phyloP scores from a whole-genome alignment of 2,329 filamentous ascomycete species.

The Pseudocercospora crystallina region DNA sequence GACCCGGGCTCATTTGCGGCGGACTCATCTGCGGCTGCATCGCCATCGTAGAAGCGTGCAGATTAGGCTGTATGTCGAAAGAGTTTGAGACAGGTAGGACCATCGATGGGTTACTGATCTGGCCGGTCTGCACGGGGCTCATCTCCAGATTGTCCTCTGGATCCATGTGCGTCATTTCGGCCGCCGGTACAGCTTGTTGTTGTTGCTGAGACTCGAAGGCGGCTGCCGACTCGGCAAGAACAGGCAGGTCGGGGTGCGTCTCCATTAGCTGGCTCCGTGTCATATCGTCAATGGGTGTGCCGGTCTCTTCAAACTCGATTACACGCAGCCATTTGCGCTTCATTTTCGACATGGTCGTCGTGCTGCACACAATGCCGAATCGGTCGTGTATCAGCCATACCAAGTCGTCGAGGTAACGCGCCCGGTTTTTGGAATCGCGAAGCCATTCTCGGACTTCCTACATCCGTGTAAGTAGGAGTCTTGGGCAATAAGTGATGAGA shows the following conservation, averaged over 20 bases:
- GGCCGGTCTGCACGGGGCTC: too few relatives aligned
- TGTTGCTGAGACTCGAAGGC: slow-evolving; percentile 1
- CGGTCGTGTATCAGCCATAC: slow-evolving; percentile 37
- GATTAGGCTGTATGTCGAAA: too few relatives aligned
- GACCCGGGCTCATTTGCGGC: too few relatives aligned
- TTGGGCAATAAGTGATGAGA: background rate
- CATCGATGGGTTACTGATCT: too few relatives aligned
- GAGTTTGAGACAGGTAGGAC: too few relatives aligned
- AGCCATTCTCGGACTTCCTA: slow-evolving; percentile 36
- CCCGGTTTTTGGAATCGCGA: slow-evolving; percentile 32
- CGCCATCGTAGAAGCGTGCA: too few relatives aligned
- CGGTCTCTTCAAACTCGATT: slow-evolving; percentile 34
- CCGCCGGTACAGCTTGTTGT: background rate
- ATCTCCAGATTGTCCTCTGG: too few relatives aligned
- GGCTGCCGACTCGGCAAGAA: slow-evolving; percentile 16
- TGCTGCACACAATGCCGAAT: slow-evolving; percentile 35
- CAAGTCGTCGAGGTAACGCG: slow-evolving; percentile 34
- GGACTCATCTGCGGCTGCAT: too few relatives aligned
- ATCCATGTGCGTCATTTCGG: too few relatives aligned
- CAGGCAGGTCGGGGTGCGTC: slow-evolving; percentile 30
- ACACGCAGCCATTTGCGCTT: slow-evolving; percentile 36
- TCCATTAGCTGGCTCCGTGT: slow-evolving; percentile 27
- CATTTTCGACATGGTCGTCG: slow-evolving; percentile 38
- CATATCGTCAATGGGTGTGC: slow-evolving; percentile 29
- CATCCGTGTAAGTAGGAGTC: slow-evolving; percentile 3